Evolutionary conservation across 257 asterid species (phyloP).

Genomic region (Petrea volubilis): DNA sequence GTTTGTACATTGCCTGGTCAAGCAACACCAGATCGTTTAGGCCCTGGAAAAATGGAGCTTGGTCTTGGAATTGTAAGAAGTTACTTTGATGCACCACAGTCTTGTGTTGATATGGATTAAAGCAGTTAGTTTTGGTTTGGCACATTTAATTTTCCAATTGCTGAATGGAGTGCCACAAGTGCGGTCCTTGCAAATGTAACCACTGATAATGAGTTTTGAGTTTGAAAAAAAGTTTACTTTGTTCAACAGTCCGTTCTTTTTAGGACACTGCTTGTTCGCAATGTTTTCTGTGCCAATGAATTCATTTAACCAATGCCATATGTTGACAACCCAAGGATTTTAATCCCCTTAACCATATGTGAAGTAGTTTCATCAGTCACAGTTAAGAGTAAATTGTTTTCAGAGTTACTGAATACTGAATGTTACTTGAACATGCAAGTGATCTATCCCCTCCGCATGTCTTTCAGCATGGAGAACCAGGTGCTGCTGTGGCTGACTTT

Average conservation of each 20-base stretch:
- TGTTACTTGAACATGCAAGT: slow-evolving; percentile 24
- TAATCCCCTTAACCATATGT: slow-evolving; percentile 7
- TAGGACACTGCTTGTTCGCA: slow-evolving; percentile 2
- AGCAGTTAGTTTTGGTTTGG: not conserved
- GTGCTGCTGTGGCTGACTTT: slow-evolving; percentile 96
- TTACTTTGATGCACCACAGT: slow-evolving; percentile 19
- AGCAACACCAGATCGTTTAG: slow-evolving; percentile 83
- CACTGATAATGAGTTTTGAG: not conserved
- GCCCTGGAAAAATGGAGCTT: slow-evolving; percentile 98
- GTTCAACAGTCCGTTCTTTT: not conserved
- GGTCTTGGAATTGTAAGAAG: slow-evolving; percentile 97
- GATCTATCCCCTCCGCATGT: slow-evolving; percentile 27
- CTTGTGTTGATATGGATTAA: slow-evolving; percentile 8
- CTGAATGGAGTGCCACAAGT: not conserved
- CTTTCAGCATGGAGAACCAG: slow-evolving; percentile 95
- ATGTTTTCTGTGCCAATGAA: slow-evolving; percentile 16
- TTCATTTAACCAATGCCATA: not conserved
- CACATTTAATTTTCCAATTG: slow-evolving; percentile 5
- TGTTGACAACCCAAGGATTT: slow-evolving; percentile 6
- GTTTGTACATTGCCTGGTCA: slow-evolving; percentile 97
- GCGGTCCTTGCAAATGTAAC: slow-evolving; percentile 7
- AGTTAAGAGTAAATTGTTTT: slow-evolving; percentile 3
- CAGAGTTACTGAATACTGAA: slow-evolving; percentile 19
- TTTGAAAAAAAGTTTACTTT: not conserved
- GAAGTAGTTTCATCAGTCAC: slow-evolving; percentile 18